Evolutionary conservation across 371 early-diverging fungal genomes (phyloP), one percentile per base, ranked within the genome.

Genomic region (Mortierella polycephala): DNA sequence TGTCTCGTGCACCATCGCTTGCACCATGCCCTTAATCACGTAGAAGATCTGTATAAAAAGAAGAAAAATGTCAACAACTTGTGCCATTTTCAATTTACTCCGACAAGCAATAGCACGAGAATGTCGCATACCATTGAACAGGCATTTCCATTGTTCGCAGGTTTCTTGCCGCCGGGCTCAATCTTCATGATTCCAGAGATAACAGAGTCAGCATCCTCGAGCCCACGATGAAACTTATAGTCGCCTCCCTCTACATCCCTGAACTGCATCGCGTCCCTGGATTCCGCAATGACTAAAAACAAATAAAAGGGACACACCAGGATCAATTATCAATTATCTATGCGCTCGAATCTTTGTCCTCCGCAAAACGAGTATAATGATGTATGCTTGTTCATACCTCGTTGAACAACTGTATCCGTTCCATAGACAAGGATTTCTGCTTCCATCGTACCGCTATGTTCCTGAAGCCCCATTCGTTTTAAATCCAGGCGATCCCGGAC

Each of bases 171-270:
- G 6, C 57, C 53, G 8, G 62, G 67, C 18, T 42, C 59, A 57
- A 76, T 61, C 52, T 64, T 71, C 67, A 76, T 67, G 10, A 60
- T 71, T 4, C 77, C 77, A 39, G 71, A 67, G 14, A 67, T 61
- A 23, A 76, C 55, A 42, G 60, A 47, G 21, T 64, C 64, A 5
- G 57, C 4, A 30, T 76, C 77, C 45, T 76, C 77, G 9, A 76
- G 58, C 41, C 77, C 77, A 16, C 77, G 71, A 47, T 76, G 71
- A 14, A 63, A 71, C 23, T 56, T 57, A 41, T 71, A 76, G 23
- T 67, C 52, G 13, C 77, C 71, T 16, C 77, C 67, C 45, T 76
- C 64, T 3, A 76, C 77, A 6, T 69, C 56, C 23, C 46, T 55
- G 54, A 71, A 71, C n/a, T 47, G 59, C 18, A 67, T 21, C 8